Evolutionary conservation across 2,329 filamentous ascomycete species (phyloP).

Genomic region (Helotiales sp.): DNA sequence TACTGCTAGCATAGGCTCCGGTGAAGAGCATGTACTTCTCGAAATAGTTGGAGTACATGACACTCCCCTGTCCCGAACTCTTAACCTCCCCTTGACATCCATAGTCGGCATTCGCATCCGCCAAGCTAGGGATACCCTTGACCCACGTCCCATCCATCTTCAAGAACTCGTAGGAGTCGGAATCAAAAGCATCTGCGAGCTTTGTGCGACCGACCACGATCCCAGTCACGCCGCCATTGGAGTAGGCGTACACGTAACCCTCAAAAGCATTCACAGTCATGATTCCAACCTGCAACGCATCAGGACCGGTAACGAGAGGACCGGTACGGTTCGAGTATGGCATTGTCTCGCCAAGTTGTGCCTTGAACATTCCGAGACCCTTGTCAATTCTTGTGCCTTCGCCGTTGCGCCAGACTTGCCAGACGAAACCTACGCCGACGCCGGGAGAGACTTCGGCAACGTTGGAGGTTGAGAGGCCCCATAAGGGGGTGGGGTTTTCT

Average conservation of each 20-base stretch:
- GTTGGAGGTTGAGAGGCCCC: background rate
- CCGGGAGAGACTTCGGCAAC: background rate
- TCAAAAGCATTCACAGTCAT: background rate
- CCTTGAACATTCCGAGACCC: background rate
- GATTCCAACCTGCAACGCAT: background rate
- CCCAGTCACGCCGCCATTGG: background rate
- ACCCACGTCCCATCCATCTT: background rate
- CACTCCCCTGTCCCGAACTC: background rate
- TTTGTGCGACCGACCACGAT: background rate
- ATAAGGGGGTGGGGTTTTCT: background rate
- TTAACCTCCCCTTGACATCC: background rate
- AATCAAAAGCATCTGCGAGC: background rate
- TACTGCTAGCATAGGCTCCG: background rate
- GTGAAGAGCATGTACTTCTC: slow-evolving; percentile 1
- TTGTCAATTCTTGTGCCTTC: background rate
- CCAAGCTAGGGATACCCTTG: background rate
- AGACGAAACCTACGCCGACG: slow-evolving; percentile 1
- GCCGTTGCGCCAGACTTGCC: background rate
- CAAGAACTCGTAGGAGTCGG: background rate
- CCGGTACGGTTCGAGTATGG: background rate
- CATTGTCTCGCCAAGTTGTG: background rate
- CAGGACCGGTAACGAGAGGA: background rate
- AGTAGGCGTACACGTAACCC: slow-evolving; percentile 1
- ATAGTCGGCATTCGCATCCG: background rate
- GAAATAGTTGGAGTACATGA: background rate